A percentile compares a stretch with the other conserved stretches of the same genome.
Conservation (phyloP, 1,284 basidiomycete species). For the Ceratobasidium sp. region DNA sequence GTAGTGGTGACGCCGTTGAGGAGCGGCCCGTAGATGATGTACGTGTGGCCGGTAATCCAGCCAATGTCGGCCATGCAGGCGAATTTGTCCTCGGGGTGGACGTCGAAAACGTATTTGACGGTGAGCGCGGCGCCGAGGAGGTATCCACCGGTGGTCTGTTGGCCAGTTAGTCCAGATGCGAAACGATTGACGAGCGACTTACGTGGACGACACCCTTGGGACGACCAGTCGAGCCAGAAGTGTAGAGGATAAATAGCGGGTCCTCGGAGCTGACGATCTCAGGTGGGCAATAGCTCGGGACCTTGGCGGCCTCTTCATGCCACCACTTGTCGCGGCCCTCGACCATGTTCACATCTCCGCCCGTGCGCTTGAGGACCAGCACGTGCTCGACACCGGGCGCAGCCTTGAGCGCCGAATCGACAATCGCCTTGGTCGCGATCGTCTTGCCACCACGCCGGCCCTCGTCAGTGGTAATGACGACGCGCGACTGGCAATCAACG, state of each 20-base stretch:
- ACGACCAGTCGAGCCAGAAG: constrained; percentile 94
- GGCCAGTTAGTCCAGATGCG: constrained; percentile 17
- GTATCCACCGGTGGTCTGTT: constrained; percentile 57
- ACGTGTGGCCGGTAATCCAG: constrained; percentile 99
- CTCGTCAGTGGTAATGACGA: constrained; percentile 96
- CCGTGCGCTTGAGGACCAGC: constrained; percentile 88
- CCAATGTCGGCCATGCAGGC: constrained; percentile 99
- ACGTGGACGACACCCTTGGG: constrained; percentile 96
- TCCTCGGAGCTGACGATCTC: constrained; percentile 90
- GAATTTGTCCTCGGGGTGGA: constrained; percentile 90
- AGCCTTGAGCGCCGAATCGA: constrained; percentile 88
- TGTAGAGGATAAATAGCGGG: constrained; percentile 97
- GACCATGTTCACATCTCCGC: constrained; percentile 81
- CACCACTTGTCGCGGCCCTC: constrained; percentile 94
- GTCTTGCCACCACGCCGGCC: constrained; percentile 92
- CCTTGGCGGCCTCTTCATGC: constrained; percentile 87
- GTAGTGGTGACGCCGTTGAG: constrained; percentile 39
- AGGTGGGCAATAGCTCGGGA: constrained; percentile 88
- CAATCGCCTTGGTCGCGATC: constrained; percentile 96
- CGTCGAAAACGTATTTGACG: constrained; percentile 97
- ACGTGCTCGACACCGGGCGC: constrained; percentile 90
- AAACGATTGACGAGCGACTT: constrained; percentile 1
- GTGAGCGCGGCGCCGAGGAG: constrained; percentile 87
- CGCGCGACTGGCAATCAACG: constrained; percentile 86
- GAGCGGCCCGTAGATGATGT: constrained; percentile 97